Evolutionary conservation across 129 eudicot species (phyloP).

Genomic region (Logfia minima): DNA sequence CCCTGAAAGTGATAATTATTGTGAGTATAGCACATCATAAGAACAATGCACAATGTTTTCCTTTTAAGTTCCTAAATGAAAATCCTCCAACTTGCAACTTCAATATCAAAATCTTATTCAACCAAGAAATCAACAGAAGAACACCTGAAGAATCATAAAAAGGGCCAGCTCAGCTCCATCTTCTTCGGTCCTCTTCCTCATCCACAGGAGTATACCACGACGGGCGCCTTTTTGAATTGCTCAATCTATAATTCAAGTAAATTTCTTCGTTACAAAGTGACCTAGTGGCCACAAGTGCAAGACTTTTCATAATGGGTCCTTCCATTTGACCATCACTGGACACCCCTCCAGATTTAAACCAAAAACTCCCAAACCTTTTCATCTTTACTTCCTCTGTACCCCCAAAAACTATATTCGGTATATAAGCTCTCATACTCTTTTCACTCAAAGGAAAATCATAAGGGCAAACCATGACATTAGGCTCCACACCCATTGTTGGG

Average conservation of each 20-base stretch:
- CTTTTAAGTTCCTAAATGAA: slow-evolving; percentile 4
- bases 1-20: background rate
- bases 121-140: background rate
- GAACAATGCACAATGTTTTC: slow-evolving; percentile 14
- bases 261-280: slow-evolving; percentile 69
- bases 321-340: slow-evolving; percentile 33
- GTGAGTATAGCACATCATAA: slow-evolving; percentile 14
- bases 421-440: slow-evolving; percentile 66
- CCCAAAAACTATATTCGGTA: slow-evolving; percentile 78
- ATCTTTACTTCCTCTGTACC: slow-evolving; percentile 53
- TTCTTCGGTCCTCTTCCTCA: slow-evolving; percentile 83
- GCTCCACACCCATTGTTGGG: slow-evolving; percentile 57
- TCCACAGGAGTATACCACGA: slow-evolving; percentile 90
- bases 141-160: background rate
- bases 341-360: slow-evolving; percentile 72
- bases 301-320: slow-evolving; percentile 67
- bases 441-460: slow-evolving; percentile 76
- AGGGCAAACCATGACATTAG: slow-evolving; percentile 89
- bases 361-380: slow-evolving; percentile 81
- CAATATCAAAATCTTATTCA: slow-evolving; percentile 29
- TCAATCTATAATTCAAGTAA: slow-evolving; percentile 76
- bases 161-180: slow-evolving; percentile 68
- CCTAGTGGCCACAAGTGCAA: slow-evolving; percentile 85
- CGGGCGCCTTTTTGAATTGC: slow-evolving; percentile 80
- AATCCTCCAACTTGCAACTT: background rate